Evolutionary conservation across 2,329 filamentous ascomycete genomes (phyloP), one percentile per base, ranked within the genome.

Genomic region (Berkeleyomyces basicola): DNA sequence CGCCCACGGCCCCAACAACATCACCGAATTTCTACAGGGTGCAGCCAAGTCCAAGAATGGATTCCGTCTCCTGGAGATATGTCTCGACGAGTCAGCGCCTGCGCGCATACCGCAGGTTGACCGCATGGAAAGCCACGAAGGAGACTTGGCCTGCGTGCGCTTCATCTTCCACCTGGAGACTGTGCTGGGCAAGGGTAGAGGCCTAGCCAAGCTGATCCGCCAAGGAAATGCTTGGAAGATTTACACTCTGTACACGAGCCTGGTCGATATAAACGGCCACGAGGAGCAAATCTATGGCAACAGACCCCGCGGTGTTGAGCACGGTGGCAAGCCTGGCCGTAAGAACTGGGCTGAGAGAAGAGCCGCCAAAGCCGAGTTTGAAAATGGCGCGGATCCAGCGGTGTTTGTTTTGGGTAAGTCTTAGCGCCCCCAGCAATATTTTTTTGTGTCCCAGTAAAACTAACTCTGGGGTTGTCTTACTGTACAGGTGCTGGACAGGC

Each of bases 341-440:
- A 79, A 78, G 68, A 87, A 86, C 67, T 87, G 84, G 80, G 72
- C 76, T 3, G 81, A 85, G 65, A 75, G 74, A 58, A 76, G 82
- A 9, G 72, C 69, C 0, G 71, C 73, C 0, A 78, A 81, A 33
- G 68, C 68, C 0, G 75, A 81, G 1, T 82, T 80, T 62, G 67
- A 71, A 0, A 74, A 78, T 37, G 73, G 70, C 2, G 66, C 61
- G 0, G 75, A 84, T 2, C 85, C 85, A 0, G 72, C 74, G 0
- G 84, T 87, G 0, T 64, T 88, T 3, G 77, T 88, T 16, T 70
- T 88, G 40, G 83, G 82, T 82, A 73, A 65, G 76, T 70, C 33
- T 44, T 31, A 9, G 11, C 14, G 7, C 0, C 4, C 23, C 23
- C 23, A 23, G 4, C 7, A 36, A 5, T 40, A 7, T n/a, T 47